A percentile compares a stretch with the other conserved stretches of the same genome.
phyloP scores from a whole-genome alignment of 192 early-diverging fungal genomes.

The Chytriomyces sp. region DNA sequence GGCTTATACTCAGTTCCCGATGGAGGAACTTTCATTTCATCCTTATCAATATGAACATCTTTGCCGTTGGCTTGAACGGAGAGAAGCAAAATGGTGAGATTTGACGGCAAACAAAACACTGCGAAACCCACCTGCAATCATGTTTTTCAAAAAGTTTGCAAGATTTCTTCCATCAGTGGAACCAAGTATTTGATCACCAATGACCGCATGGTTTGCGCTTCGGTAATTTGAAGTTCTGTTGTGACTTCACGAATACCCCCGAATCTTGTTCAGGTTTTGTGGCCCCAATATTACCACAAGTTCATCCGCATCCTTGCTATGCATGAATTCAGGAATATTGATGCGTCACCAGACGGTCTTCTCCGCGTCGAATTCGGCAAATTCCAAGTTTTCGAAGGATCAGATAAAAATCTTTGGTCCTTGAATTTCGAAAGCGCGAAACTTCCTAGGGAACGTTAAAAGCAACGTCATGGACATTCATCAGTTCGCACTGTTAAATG shows the following conservation, averaged over 20 bases:
- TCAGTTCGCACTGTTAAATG: constrained; percentile 91
- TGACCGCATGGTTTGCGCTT: constrained; percentile 66
- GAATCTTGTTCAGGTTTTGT: neutral
- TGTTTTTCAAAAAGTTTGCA: constrained; percentile 66
- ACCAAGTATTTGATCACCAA: constrained; percentile 71
- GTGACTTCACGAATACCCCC: constrained; percentile 56
- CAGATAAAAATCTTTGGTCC: constrained; percentile 31
- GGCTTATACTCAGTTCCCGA: constrained; percentile 50
- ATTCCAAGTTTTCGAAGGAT: neutral
- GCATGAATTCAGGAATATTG: constrained; percentile 85
- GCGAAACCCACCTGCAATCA: constrained; percentile 61
- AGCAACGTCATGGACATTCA: constrained; percentile 88
- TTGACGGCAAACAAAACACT: too few relatives aligned
- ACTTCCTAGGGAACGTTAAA: constrained; percentile 80
- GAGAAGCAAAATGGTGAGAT: too few relatives aligned
- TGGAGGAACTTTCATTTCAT: constrained; percentile 62
- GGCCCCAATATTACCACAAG: constrained; percentile 64
- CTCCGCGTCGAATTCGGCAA: constrained; percentile 52
- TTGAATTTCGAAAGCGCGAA: too few relatives aligned
- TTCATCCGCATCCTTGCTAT: constrained; percentile 84
- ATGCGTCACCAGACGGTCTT: constrained; percentile 74
- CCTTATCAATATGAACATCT: constrained; percentile 82
- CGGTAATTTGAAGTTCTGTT: constrained; percentile 54
- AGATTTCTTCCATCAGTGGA: constrained; percentile 68
- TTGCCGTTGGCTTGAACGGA: constrained; percentile 65